Evolutionary conservation across 225 moss, liverwort and hornwort species (phyloP), one percentile per base, ranked within the genome.

Genomic region (Straminergon stramineum): DNA sequence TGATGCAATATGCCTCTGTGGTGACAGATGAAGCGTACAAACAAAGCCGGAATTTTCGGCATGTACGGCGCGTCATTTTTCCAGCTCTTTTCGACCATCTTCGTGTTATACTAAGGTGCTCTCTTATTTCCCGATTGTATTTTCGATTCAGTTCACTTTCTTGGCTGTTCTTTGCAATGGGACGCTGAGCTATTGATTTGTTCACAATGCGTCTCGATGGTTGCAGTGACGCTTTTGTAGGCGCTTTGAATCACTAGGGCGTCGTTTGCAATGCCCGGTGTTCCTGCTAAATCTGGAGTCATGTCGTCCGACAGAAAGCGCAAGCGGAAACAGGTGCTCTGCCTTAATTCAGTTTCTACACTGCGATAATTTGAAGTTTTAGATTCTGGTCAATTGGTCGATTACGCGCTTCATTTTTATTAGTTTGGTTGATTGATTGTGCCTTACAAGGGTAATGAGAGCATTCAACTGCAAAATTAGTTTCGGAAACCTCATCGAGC

Each of bases 301-400:
- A 91, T 93, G 93, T 90, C 90, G 31, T 63, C 90, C 17, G 88
- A 64, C 60, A 89, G 84, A 13, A 94, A 95, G 90, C 94, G 94
- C 81, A 95, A 95, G 92, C 89, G 94, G 60, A 94, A 93, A 56
- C 94, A 93, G 94, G 95, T 95, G 83, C 67, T 11, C 27, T 75
- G 30, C 28, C 62, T 61, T 45, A 23, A n/a, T 61, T 34, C 41
- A 30, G 56, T 84, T 64, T 27, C 37, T 48, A 27, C 21, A 19
- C 75, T 57, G 34, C 58, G 22, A 34, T 60, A 24, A 53, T 83
- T 63, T 90, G 60, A 51, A 32, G 34, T 48, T 48, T 64, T 57
- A 48, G 23, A 23, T 62, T 82, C 11, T 16, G 31, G 34, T 48
- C 22, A 63, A 51, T 18, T 65, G 34, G 20, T 81, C 30, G 81